These are phyloP conservation scores for Chrysoporthe deuterocubensis DNA, from an alignment of 2,329 filamentous ascomycete genomes.

Conservation along the genomic window DNA sequence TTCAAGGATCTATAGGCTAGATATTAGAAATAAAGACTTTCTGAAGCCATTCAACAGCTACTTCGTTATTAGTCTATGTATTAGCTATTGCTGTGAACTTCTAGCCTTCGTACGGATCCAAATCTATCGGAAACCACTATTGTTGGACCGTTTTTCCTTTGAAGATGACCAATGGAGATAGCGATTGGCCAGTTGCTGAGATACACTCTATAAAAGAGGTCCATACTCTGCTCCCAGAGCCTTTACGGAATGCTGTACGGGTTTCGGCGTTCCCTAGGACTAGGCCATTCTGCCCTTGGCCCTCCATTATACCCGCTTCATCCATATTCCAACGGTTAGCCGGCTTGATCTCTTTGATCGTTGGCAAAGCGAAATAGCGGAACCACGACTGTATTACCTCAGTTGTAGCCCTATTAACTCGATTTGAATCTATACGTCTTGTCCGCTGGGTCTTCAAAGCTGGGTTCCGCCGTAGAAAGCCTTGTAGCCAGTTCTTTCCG, in stretches of 20 bases:
- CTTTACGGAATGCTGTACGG: background rate
- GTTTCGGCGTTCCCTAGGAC: background rate
- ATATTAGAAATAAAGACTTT: no score
- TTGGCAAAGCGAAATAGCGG: background rate
- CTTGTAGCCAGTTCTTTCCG: background rate
- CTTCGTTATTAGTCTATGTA: background rate
- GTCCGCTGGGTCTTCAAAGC: background rate
- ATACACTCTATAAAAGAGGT: no score
- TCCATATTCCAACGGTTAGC: conserved; percentile 4
- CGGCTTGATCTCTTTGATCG: background rate
- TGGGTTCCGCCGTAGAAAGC: background rate
- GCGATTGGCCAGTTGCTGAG: no score
- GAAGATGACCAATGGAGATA: no score
- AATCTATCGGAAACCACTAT: no score
- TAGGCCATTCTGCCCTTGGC: background rate
- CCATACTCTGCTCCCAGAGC: no score
- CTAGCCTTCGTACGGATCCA: no score
- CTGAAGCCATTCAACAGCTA: background rate
- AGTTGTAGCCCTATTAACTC: background rate
- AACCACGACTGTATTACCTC: background rate
- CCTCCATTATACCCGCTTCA: conserved; percentile 1
- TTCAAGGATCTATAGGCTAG: no score
- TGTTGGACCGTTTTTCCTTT: no score
- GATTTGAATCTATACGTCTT: background rate
- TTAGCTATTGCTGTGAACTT: background rate